These are phyloP conservation scores for Melanogaster broomeanus DNA, from an alignment of 768 basidiomycete genomes.

Conservation along the genomic window DNA sequence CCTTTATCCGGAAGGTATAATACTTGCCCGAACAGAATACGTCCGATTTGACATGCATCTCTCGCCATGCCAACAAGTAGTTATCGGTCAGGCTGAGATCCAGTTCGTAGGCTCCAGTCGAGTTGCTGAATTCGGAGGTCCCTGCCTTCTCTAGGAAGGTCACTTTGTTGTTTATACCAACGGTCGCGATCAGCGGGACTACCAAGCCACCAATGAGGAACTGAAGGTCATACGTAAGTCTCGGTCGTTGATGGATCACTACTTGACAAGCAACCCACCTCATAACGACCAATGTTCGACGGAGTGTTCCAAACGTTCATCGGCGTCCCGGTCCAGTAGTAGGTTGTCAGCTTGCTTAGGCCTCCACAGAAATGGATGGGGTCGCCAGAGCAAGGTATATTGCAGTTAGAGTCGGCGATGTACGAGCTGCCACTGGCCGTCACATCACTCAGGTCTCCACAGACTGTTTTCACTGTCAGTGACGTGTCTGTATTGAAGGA, in stretches of 20 bases:
- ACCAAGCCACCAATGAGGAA: constrained; percentile 59
- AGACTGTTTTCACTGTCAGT: constrained; percentile 44
- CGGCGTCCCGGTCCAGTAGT: constrained; percentile 48
- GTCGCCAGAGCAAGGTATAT: constrained; percentile 66
- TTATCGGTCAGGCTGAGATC: constrained; percentile 57
- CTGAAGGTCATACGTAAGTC: constrained; percentile 23
- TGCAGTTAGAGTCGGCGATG: constrained; percentile 41
- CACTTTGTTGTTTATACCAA: constrained; percentile 82
- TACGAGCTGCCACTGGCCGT: constrained; percentile 31
- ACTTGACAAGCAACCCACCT: constrained; percentile 47
- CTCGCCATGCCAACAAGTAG: constrained; percentile 59
- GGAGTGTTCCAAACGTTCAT: constrained; percentile 69
- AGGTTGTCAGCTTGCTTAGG: constrained; percentile 52
- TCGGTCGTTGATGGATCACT: not conserved
- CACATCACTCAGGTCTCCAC: constrained; percentile 67
- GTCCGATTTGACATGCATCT: constrained; percentile 75
- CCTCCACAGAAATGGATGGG: constrained; percentile 70
- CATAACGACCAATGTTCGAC: constrained; percentile 63
- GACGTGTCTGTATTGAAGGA: not conserved
- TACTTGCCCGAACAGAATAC: constrained; percentile 78
- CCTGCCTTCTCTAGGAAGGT: constrained; percentile 77
- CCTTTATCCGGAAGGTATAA: constrained; percentile 77
- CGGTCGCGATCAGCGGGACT: constrained; percentile 71
- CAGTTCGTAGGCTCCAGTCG: constrained; percentile 79
- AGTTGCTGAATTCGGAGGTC: constrained; percentile 60